phyloP scores from a whole-genome alignment of 2,329 filamentous ascomycete genomes.

The Coleophoma eucalyptorum region DNA sequence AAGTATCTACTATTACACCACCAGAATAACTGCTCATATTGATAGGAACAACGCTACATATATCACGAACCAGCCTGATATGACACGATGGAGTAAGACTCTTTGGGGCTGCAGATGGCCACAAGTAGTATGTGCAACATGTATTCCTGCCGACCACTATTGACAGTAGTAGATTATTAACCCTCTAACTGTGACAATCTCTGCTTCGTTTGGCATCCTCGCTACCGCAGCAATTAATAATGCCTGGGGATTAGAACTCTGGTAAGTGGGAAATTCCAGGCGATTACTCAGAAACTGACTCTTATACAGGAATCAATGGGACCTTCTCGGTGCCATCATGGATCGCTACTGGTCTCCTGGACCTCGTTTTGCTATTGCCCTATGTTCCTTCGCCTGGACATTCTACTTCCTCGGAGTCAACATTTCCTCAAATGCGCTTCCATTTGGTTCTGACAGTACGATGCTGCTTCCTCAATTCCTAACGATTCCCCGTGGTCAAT shows the following conservation, averaged over 20 bases:
- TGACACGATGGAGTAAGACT: constrained; percentile 32
- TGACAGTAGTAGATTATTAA: constrained; percentile 32
- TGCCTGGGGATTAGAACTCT: constrained; percentile 27
- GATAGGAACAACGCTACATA: constrained; percentile 25
- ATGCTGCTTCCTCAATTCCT: too few species aligned
- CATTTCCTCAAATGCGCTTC: too few species aligned
- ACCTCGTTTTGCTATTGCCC: constrained; percentile 3
- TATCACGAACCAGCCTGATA: constrained; percentile 35
- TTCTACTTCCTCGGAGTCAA: too few species aligned
- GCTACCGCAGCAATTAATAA: constrained; percentile 36
- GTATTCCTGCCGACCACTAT: not conserved
- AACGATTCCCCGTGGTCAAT: too few species aligned
- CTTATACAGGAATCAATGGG: constrained; percentile 5
- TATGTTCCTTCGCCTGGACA: not conserved
- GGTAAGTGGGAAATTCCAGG: not conserved
- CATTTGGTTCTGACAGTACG: too few species aligned
- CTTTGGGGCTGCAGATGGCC: constrained; percentile 14
- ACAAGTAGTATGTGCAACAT: too few species aligned
- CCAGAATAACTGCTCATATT: too few species aligned
- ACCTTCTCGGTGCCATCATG: constrained; percentile 7
- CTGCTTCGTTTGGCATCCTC: constrained; percentile 36
- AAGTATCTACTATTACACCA: too few species aligned
- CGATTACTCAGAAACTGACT: too few species aligned
- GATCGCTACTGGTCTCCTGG: not conserved
- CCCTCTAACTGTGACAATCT: constrained; percentile 35